These are phyloP conservation scores for Mycena leptocephala DNA, from an alignment of 768 basidiomycete species.

Conservation along the genomic window DNA sequence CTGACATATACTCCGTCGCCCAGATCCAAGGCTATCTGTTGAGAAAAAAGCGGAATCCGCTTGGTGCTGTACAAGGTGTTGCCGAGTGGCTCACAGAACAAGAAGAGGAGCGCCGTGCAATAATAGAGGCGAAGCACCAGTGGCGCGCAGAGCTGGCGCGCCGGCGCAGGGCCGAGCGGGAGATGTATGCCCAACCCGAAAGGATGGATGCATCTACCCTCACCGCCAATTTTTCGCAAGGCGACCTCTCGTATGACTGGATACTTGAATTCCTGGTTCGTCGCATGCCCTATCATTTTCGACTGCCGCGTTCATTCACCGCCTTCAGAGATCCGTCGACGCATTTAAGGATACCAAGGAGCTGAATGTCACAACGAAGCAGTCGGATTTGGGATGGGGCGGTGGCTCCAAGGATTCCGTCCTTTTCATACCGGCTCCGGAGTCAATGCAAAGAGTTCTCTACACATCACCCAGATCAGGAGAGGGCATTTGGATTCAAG, in stretches of 20 bases:
- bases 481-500: conserved; percentile 27
- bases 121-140: conserved; percentile 22
- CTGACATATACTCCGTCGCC: conserved; percentile 49
- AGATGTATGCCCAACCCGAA: too few relatives aligned
- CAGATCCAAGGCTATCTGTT: conserved; percentile 58
- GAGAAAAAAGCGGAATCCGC: conserved; percentile 32
- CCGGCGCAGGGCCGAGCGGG: too few relatives aligned
- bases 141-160: too few relatives aligned
- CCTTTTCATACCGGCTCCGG: conserved; percentile 15
- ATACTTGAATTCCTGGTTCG: conserved; percentile 28
- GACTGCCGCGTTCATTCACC: too few relatives aligned
- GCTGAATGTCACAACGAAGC: conserved; percentile 20
- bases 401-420: conserved; percentile 24
- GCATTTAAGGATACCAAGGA: too few relatives aligned
- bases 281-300: too few relatives aligned
- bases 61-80: conserved; percentile 10
- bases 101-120: conserved; percentile 32
- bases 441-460: conserved; percentile 17
- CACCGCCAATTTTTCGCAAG: conserved; percentile 22
- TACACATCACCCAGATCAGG: conserved; percentile 12
- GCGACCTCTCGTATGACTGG: conserved; percentile 26
- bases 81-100: conserved; percentile 46
- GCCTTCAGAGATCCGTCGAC: conserved; percentile 18
- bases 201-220: too few relatives aligned
- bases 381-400: conserved; percentile 23